Base-by-base conservation (phyloP, 306 rosid species). In the Casuarina cunninghamiana region DNA sequence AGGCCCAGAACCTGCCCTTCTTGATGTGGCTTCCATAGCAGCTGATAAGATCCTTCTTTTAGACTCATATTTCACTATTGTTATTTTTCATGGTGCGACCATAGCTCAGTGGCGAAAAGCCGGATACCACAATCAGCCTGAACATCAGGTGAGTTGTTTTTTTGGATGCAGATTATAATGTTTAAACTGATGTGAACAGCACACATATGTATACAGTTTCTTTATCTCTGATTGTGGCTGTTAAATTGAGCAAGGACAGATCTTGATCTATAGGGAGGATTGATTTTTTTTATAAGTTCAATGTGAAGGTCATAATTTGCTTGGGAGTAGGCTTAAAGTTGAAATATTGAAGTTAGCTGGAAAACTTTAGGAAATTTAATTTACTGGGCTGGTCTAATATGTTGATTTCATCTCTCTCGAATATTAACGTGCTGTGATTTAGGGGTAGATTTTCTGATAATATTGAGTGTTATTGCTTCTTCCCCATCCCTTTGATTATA, bases 51-150 rank as follows among this genome's bases (percentile, higher is more conserved):
- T 95, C 74, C 77, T 95, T 42, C 96, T 93, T 86, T 86, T 95
- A 84, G 99, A 95, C 79, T 72, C 99, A 0, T 95, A 87, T 85
- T 95, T 95, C 75, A 95, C 97, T 37, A 86, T 90, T 74, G 99
- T 93, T 55, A 87, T 93, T 85, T 95, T 93, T 83, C 99, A 95
- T 85, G 99, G 99, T 83, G 88, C 96, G 73, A 95, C 97, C 73
- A 93, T 95, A 86, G 98, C 97, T 70, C 99, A 95, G 58, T 95
- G 99, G 99, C 86, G 99, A 70, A 95, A 93, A 88, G 96, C 96
- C 75, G 96, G 97, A 60, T 95, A 93, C 82, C 99, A 95, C 75
- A 85, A 79, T 79, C 86, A 86, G 70, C 96, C 96, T 1, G 94
- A 93, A 79, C 99, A 95, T 83, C 99, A 93, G 94, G 99, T 95